Percentiles rank a stretch among this genome's conserved stretches.
Conservation (phyloP, 2,329 filamentous ascomycete species). For the Huntiella moniliformis region DNA sequence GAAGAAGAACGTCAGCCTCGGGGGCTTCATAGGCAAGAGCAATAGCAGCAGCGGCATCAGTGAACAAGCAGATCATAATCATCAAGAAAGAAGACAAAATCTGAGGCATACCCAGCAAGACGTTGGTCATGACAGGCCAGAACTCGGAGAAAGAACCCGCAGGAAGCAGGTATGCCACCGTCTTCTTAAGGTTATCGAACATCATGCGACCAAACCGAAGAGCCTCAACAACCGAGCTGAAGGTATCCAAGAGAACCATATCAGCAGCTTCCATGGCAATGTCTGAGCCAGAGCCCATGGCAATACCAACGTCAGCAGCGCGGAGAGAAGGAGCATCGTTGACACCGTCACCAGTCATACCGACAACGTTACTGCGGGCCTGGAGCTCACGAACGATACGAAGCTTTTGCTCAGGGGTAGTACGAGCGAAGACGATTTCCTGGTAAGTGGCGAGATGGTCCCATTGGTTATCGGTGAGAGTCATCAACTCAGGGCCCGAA, state of each 20-base stretch:
- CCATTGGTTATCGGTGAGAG: constrained; percentile 51
- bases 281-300: constrained; percentile 95
- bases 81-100: constrained; percentile 93
- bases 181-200: constrained; percentile 99
- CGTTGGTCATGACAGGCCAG: constrained; percentile 95
- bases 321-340: constrained; percentile 96
- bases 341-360: constrained; percentile 97
- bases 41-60: constrained; percentile 55
- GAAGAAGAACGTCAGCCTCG: constrained; percentile 54
- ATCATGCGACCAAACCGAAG: constrained; percentile 95
- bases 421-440: constrained; percentile 81
- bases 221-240: constrained; percentile 95
- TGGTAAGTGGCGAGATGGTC: constrained; percentile 42
- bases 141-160: constrained; percentile 93
- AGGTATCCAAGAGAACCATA: constrained; percentile 96
- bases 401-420: constrained; percentile 88
- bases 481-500: constrained; percentile 45
- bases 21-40: constrained; percentile 59
- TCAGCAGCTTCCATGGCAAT: constrained; percentile 92
- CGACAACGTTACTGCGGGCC: constrained; percentile 79
- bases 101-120: constrained; percentile 94
- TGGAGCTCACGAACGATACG: constrained; percentile 93
- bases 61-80: constrained; percentile 97
- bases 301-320: constrained; percentile 96
- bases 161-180: constrained; percentile 96